A percentile compares a stretch with the other conserved stretches of the same genome.
These are phyloP conservation scores for Quercus engelmannii DNA, from an alignment of 306 rosid species.

Conservation along the genomic window DNA sequence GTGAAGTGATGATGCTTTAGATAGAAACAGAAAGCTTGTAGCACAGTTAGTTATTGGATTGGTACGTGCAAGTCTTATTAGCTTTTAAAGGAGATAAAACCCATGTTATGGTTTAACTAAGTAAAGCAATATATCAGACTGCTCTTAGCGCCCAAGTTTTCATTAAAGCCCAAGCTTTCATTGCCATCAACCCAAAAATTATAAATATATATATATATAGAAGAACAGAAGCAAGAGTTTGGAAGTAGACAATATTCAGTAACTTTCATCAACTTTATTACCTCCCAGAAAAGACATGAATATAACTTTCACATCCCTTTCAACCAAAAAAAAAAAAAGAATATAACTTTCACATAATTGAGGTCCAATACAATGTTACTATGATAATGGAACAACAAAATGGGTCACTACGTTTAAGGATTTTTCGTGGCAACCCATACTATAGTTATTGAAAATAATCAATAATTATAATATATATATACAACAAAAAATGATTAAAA, in stretches of 20 bases:
- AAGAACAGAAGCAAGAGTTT: background rate
- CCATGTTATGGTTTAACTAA: no score
- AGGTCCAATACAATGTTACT: slow-evolving; percentile 19
- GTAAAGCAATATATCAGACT: background rate
- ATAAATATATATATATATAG: no score
- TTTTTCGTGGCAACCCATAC: slow-evolving; percentile 39
- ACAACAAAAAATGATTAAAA: slow-evolving; percentile 53
- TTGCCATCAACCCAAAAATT: background rate
- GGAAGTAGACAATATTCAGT: background rate
- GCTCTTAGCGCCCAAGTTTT: background rate
- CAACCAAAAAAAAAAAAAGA: background rate
- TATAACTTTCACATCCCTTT: background rate
- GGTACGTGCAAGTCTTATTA: no score
- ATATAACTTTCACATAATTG: slow-evolving; percentile 10
- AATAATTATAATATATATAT: slow-evolving; percentile 23
- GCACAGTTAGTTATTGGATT: no score
- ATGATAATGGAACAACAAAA: slow-evolving; percentile 26
- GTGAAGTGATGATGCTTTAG: no score
- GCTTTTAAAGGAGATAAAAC: no score
- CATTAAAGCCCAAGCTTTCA: background rate
- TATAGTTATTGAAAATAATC: slow-evolving; percentile 34
- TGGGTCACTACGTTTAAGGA: slow-evolving; percentile 27
- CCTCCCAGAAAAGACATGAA: slow-evolving; percentile 5
- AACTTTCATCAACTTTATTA: slow-evolving; percentile 21
- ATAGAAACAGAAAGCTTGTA: no score